phyloP scores from a whole-genome alignment of 352 stramenopile species.

The Phytophthora nicotianae region DNA sequence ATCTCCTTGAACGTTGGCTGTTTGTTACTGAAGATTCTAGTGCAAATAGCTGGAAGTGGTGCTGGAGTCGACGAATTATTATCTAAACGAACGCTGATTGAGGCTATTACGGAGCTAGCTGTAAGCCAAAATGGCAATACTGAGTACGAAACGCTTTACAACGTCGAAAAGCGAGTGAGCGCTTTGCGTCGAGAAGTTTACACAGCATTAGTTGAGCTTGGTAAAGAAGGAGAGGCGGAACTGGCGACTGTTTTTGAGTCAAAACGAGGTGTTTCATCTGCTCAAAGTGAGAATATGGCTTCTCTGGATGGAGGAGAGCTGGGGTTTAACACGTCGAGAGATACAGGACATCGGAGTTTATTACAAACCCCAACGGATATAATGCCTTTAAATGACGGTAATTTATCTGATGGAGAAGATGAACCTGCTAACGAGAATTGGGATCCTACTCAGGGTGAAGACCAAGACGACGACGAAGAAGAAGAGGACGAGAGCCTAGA shows the following conservation, averaged over 20 bases:
- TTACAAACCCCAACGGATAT: neutral
- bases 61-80: constrained; percentile 24
- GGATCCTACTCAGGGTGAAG: constrained; percentile 18
- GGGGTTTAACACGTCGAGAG: constrained; percentile 3
- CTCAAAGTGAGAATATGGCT: neutral
- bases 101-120: constrained; percentile 16
- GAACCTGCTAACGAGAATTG: constrained; percentile 13
- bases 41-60: constrained; percentile 18
- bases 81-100: constrained; percentile 16
- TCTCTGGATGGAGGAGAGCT: constrained; percentile 1
- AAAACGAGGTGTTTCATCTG: neutral
- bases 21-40: constrained; percentile 32
- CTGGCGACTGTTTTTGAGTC: constrained; percentile 18
- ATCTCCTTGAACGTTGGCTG: constrained; percentile 15
- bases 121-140: constrained; percentile 26
- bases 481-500: constrained; percentile 22
- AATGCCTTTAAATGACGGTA: neutral
- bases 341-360: constrained; percentile 5
- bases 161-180: constrained; percentile 47
- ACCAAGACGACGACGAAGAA: constrained; percentile 22
- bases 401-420: constrained; percentile 14
- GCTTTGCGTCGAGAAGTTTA: constrained; percentile 57
- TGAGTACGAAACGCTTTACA: constrained; percentile 37
- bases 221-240: constrained; percentile 37
- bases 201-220: constrained; percentile 39